Percentiles rank a stretch among this genome's conserved stretches.
phyloP scores from a whole-genome alignment of 108 stramenopile genomes.

The Aurantiochytrium sp. region DNA sequence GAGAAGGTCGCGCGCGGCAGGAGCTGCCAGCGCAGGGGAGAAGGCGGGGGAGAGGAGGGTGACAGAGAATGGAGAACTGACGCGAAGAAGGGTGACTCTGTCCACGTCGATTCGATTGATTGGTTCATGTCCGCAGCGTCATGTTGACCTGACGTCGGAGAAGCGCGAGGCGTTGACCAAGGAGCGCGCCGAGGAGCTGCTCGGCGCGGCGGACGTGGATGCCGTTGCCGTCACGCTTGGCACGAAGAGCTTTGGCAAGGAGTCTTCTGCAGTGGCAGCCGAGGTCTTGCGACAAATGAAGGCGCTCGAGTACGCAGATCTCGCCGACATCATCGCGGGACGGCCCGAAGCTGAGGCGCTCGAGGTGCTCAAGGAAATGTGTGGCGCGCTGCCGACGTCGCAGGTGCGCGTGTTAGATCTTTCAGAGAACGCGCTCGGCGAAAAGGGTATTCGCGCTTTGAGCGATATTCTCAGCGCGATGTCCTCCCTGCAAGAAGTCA shows the following conservation, averaged over 20 bases:
- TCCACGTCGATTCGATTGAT: too few species aligned
- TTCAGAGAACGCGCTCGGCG: constrained; percentile 9
- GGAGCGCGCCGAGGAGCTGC: constrained; percentile 3
- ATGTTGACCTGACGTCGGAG: neutral
- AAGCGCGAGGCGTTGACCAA: neutral
- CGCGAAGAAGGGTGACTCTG: too few species aligned
- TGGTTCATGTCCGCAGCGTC: neutral
- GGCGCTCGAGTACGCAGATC: neutral
- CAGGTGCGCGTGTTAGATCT: neutral
- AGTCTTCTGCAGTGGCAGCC: neutral
- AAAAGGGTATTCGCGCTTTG: neutral
- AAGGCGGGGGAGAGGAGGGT: too few species aligned
- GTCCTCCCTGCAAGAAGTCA: neutral
- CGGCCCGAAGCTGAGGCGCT: constrained; percentile 15
- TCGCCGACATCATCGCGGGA: constrained; percentile 7
- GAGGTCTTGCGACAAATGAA: neutral
- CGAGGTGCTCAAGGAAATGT: neutral
- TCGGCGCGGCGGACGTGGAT: neutral
- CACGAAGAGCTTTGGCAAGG: constrained; percentile 14
- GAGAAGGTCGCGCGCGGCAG: too few species aligned
- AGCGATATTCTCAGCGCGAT: neutral
- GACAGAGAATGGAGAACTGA: too few species aligned
- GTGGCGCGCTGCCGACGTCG: neutral
- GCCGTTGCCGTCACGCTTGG: neutral
- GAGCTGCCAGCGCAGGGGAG: too few species aligned